Percentiles rank a stretch among this genome's conserved stretches.
Conservation (phyloP, 2,329 filamentous ascomycete species). For the Peltaster fructicola region DNA sequence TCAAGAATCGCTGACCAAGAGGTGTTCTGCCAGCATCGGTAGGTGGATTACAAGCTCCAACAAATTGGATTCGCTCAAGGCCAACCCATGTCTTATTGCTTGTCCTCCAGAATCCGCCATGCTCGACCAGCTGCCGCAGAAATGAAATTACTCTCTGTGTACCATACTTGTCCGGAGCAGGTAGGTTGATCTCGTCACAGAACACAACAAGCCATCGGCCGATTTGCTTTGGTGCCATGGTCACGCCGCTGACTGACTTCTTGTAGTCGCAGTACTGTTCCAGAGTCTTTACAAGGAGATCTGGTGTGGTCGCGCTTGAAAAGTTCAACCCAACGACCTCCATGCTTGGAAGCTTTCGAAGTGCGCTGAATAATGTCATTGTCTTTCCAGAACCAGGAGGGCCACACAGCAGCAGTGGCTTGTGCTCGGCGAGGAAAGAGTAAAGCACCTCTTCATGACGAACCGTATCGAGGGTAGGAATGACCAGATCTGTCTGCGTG, state of each 20-base stretch:
- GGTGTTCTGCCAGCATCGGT: conserved; percentile 94
- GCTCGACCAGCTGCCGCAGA: conserved; percentile 89
- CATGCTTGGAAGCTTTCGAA: conserved; percentile 95
- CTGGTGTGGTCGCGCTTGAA: conserved; percentile 93
- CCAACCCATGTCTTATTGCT: conserved; percentile 97
- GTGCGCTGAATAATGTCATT: conserved; percentile 96
- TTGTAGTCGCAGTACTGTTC: conserved; percentile 99
- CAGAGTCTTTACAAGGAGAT: conserved; percentile 96
- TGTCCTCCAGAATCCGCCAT: conserved; percentile 98
- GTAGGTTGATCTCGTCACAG: conserved; percentile 98
- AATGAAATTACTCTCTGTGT: conserved; percentile 97
- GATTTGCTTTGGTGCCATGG: conserved; percentile 90
- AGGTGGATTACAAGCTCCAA: conserved; percentile 94
- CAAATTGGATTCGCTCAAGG: conserved; percentile 94
- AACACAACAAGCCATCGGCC: conserved; percentile 97
- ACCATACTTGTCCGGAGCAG: conserved; percentile 90
- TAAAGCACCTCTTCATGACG: conserved; percentile 98
- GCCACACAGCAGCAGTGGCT: conserved; percentile 87
- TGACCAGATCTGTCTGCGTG: conserved; percentile 94
- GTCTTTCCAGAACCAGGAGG: conserved; percentile 98
- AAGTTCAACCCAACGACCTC: conserved; percentile 98
- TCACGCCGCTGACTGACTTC: conserved; percentile 91
- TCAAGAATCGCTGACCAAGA: conserved; percentile 80
- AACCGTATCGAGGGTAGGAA: conserved; percentile 91
- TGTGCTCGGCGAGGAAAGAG: conserved; percentile 97